Evolutionary conservation across 306 rosid species (phyloP), one percentile per base, ranked within the genome.

Genomic region (Citrullus colocynthis): DNA sequence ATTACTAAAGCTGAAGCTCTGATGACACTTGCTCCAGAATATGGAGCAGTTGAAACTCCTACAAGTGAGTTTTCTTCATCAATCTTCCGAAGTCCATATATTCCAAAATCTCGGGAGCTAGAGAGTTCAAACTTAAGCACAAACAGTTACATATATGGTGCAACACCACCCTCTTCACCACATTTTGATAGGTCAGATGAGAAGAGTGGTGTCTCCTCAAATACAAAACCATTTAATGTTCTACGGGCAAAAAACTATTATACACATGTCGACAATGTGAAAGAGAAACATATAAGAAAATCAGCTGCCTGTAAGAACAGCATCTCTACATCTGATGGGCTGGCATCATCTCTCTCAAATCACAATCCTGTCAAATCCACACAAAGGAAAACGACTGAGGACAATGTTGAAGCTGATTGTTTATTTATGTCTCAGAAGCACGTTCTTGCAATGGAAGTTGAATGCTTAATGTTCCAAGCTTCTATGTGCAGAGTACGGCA

Each of bases 1-100:
- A 89, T 95, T 79, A 80, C 87, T 62, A 95, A 95, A 87, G 91
- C 93, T 79, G 98, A 95, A 86, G 98, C 98, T 76, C 84, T 95
- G 89, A 89, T 95, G 97, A 89, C 96, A 81, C 88, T 95, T 85
- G 96, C 98, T 83, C 85, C 91, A 73, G 98, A 95, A 84, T 95
- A 89, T 89, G 97, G 98, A 77, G 98, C 98, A 41, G 98, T 95
- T 79, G 98, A 95, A 85, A 84, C 92, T 54, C 89, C 95, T 71
- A 66, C 87, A 21, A 89, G 90, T 85, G 96, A 90, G 83, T 69
- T 90, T 55, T 90, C 97, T 34, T 82, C 97, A 15, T 83, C 96
- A 76, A 79, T 92, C 71, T 95, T 92, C 79, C 90, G 84, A 84
- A 92, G 92, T 80, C 97, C 98, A 6, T 95, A 95, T 87, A 74